Base-by-base conservation (phyloP, 2,329 filamentous ascomycete species). In the Chrysosporium keratinophilum region DNA sequence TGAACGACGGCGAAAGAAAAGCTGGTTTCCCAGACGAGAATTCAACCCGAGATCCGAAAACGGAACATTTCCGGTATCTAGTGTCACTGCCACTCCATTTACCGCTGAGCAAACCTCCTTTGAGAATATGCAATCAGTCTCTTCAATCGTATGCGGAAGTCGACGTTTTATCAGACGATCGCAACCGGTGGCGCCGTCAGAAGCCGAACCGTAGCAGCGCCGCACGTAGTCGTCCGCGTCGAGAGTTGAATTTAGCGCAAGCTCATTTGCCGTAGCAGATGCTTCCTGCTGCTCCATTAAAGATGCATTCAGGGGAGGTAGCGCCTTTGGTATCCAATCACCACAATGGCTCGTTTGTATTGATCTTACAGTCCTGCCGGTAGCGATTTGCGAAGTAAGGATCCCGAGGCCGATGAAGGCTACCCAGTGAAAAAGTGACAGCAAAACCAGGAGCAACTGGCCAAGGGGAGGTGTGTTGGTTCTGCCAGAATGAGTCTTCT, bases 321-420 rank as follows among this genome's bases (percentile, higher is more conserved):
- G 19, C 4, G 37, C 37, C 48, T 50, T 50, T 40, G 48, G 20
- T 14, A 42, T 9, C 48, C 48, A 50, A 14, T 7, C n/a, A 14
- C 48, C 48, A 14, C 48, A 50, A 12, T 50, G 48, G 10, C 19
- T 20, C 5, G 48, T 50, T 43, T 34, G 14, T 33, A 50, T 50
- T 14, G 48, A 42, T 15, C 48, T 41, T 35, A 50, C 48, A 11
- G 20, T 50, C 37, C 48, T 40, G 14, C 48, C 48, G 3, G 23
- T 50, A 23, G 28, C 48, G 48, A 50, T 50, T 28, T 50, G 48
- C 23, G 48, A 50, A 5, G 48, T 50, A 19, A 50, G 48, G 23
- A 50, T 50, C 2, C 48, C 48, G 37, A 50, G 39, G n/a, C 20
- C 48, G 39, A 50, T 37, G 20, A 50, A 50, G 15, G 19, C 11